These are phyloP conservation scores for Chrysoporthe cubensis DNA, from an alignment of 2,329 filamentous ascomycete genomes.

Conservation along the genomic window DNA sequence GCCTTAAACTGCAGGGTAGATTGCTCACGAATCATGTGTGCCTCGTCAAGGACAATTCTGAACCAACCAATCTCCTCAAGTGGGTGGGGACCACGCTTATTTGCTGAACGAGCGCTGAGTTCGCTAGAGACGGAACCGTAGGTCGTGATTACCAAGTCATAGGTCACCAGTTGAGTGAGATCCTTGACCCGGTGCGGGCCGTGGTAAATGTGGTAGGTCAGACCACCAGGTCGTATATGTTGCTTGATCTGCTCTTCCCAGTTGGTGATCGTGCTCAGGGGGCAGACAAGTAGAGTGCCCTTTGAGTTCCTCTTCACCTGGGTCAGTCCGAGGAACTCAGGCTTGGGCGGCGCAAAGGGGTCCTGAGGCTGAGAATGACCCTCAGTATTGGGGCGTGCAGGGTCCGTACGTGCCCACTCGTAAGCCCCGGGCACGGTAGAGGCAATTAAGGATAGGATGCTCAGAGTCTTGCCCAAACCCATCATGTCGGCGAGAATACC, in stretches of 20 bases:
- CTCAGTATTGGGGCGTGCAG: slow-evolving; percentile 51
- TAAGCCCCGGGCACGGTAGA: slow-evolving; percentile 65
- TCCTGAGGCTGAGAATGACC: slow-evolving; percentile 39
- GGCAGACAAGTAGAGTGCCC: slow-evolving; percentile 84
- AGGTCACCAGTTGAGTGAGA: slow-evolving; percentile 67
- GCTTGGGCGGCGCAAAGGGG: slow-evolving; percentile 45
- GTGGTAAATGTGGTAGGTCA: slow-evolving; percentile 86
- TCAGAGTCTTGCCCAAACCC: slow-evolving; percentile 86
- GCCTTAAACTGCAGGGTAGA: slow-evolving; percentile 82
- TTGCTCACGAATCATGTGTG: slow-evolving; percentile 90
- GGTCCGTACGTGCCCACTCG: slow-evolving; percentile 61
- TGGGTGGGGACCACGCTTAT: slow-evolving; percentile 64
- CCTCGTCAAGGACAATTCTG: slow-evolving; percentile 90
- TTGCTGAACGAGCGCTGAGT: slow-evolving; percentile 64
- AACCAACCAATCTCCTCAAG: slow-evolving; percentile 87
- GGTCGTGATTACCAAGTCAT: slow-evolving; percentile 88
- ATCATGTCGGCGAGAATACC: slow-evolving; percentile 85
- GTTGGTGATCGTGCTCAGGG: slow-evolving; percentile 88
- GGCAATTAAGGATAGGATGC: slow-evolving; percentile 77
- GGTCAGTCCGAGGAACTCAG: slow-evolving; percentile 52
- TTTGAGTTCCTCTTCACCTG: slow-evolving; percentile 68
- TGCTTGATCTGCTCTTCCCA: slow-evolving; percentile 92
- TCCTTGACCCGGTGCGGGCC: slow-evolving; percentile 76
- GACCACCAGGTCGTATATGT: slow-evolving; percentile 67
- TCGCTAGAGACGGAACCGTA: slow-evolving; percentile 89